Evolutionary conservation across 1,139 yeast genomes (phyloP), one percentile per base, ranked within the genome.

Genomic region (Kurtzmaniella quercitrusa): DNA sequence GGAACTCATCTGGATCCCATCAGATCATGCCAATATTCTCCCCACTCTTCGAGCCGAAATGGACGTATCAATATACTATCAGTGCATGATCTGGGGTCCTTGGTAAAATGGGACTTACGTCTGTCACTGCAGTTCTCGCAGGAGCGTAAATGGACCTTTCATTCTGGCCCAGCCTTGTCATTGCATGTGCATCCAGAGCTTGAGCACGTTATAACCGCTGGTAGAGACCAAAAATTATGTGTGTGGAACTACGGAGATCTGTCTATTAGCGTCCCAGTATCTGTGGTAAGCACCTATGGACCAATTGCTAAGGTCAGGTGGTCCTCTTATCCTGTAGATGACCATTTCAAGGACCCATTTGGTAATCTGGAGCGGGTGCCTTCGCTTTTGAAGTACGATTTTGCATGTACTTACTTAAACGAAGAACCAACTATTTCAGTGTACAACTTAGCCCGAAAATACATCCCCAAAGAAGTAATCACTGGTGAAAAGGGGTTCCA

Each of bases 141-240:
- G 19, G 97, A 90, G 52, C 70, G 82, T 41, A 81, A 85, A 48
- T 77, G 94, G 62, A 88, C 85, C 55, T 94, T 96, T 2, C 98
- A 93, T 60, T 79, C 93, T 1, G 96, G 96, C 0, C 95, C 96
- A 1, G 98, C 96, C 0, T 69, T 91, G 17, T 81, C 95, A 1
- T 64, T 93, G 9, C 90, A 88, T 56, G 90, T 96, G 81, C 96
- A 91, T 57, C 95, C 95, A 0, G 85, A 82, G 41, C 65, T 76
- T 37, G 96, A 90, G 51, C 87, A 83, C 54, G 79, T 93, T 15
- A 83, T 85, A 2, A 88, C 96, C 11, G 98, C 98, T 16, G 98
- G 98, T 10, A 73, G 97, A 53, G 99, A 93, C 63, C 87, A 81
- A 50, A 84, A 83, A 51, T 73, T 88, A 38, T 89, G 88, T 51